Conservation (phyloP, 345 rosid genomes). For the Linum lewisii region DNA sequence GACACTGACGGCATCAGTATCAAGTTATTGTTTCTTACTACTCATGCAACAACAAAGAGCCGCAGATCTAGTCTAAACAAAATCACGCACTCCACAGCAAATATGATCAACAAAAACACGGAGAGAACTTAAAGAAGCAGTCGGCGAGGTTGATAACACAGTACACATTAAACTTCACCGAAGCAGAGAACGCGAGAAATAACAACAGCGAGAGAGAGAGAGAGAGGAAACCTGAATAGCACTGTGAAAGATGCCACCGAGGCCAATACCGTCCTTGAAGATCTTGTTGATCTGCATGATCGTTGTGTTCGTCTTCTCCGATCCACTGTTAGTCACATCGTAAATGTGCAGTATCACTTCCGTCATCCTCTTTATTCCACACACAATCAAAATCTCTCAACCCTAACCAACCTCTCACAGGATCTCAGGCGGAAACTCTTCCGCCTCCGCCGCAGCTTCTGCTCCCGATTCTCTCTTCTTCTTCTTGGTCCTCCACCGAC, state of each 20-base stretch:
- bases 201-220: background rate
- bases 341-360: conserved; percentile 81
- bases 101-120: background rate
- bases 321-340: conserved; percentile 94
- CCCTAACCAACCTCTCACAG: conserved; percentile 7
- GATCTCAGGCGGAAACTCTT: no score
- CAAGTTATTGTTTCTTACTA: background rate
- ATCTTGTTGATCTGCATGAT: conserved; percentile 83
- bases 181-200: background rate
- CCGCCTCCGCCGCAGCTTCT: no score
- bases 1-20: background rate
- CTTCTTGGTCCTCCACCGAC: no score
- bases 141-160: background rate
- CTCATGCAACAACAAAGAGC: background rate
- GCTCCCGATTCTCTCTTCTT: no score
- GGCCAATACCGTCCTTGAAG: conserved; percentile 89
- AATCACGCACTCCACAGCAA: background rate
- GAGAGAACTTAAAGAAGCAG: background rate
- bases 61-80: background rate
- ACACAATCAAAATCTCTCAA: conserved; percentile 7
- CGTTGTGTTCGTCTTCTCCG: conserved; percentile 89
- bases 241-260: conserved; percentile 98
- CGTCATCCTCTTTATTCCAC: conserved; percentile 34
- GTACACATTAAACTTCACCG: background rate
- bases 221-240: conserved; percentile 66